Base-by-base conservation (phyloP, 1,284 basidiomycete genomes). In the Jaminaea rosea region DNA sequence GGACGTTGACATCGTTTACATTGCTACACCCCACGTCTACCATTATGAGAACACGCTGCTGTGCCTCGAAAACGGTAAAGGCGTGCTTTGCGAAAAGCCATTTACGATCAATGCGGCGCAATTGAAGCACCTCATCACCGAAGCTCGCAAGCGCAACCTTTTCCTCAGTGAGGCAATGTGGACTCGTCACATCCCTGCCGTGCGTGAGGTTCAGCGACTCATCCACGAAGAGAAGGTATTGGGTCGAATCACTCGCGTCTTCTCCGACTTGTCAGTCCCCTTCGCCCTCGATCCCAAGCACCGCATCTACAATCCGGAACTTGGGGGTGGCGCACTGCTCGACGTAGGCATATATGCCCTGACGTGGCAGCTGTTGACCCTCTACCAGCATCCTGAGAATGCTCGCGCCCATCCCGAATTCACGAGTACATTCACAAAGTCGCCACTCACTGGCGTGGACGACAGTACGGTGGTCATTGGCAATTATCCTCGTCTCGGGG, bases 241-340 rank as follows among this genome's bases (percentile, higher is more conserved):
- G 13, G 67, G 67, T 8, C 36, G 56, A 8, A 31, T 69, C 17
- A 37, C 45, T 4, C 50, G 65, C 11, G 60, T 65, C 26, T 55
- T 49, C 45, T 46, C 47, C 34, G 67, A 69, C 41, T 50, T 67
- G 13, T 48, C 52, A 4, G 44, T 45, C n/a, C 37, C 23, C n/a
- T 65, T 69, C 44, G 44, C 49, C 13, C 51, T 53, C 4, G 67
- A 69, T 39, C 53, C 59, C 83, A 87, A 27, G 85, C 84, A 89
- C 76, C 77, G 88, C 31, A 85, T 93, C 60, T 75, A 89, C 59
- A 83, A 90, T 65, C 88, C 90, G 2, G 74, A 77, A 17, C 79
- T 92, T 5, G 90, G 86, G 23, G 90, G 90, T 21, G 90, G 89
- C 1, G 86, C 84, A 7, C 70, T 93, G 31, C 80, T 93, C 37